Evolutionary conservation across 805 yeast genomes (phyloP), one percentile per base, ranked within the genome.

Genomic region (Yarrowia sp.): DNA sequence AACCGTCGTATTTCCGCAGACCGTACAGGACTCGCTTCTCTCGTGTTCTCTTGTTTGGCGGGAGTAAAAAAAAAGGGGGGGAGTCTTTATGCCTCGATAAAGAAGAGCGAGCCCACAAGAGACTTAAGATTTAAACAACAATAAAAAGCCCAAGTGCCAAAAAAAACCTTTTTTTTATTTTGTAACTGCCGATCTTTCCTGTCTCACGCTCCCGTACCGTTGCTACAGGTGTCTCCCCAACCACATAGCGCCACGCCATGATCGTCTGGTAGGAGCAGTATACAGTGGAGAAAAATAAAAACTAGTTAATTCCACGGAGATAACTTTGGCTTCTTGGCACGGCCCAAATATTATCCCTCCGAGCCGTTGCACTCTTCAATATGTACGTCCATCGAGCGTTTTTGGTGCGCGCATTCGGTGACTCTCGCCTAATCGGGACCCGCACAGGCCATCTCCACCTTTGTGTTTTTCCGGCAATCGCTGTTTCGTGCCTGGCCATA

Each of bases 111-210:
- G n/a, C 28, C 28, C 28, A n/a, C n/a, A n/a, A n/a, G n/a, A n/a
- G 28, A 22, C 28, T 22, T 22, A 22, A 22, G 28, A 22, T 22
- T 22, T 22, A 22, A 22, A 22, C 28, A 22, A 38, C 42, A 38
- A 38, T 38, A 38, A 38, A 38, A 38, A 38, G 14, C 2, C n/a
- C 42, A 22, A 22, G 28, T 22, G 28, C 28, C 28, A 22, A 22
- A 22, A 3, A 14, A 13, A 51, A 51, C 58, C 35, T 39, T 6
- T 18, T n/a, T 51, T 8, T 11, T 35, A 11, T 48, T 48, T 51
- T 36, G 57, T 50, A 50, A 50, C 57, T 50, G 58, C 58, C 58
- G 58, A 51, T 51, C 58, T 51, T 51, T 36, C 10, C 43, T 51
- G 58, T 51, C 42, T 51, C 18, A 51, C 38, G 55, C 35, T 48